phyloP scores from a whole-genome alignment of 768 basidiomycete genomes.

The Trametes cingulata region DNA sequence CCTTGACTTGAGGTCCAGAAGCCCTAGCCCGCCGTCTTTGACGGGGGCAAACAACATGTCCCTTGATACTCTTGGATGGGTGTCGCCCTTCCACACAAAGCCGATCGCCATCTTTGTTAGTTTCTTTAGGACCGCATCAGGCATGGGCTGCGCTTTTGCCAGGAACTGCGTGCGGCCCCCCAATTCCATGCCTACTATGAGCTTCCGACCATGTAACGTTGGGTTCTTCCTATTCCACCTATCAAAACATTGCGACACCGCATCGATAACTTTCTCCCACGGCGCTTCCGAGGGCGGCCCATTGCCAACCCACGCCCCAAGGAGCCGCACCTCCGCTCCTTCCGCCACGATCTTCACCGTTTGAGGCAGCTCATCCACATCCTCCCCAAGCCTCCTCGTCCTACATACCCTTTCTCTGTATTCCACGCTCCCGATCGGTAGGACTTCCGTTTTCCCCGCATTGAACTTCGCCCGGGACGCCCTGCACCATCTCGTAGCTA shows the following conservation, averaged over 20 bases:
- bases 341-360: neutral
- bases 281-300: neutral
- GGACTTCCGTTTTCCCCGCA: slow-evolving; percentile 39
- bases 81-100: slow-evolving; percentile 9
- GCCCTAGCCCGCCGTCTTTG: neutral
- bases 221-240: slow-evolving; percentile 4
- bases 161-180: neutral
- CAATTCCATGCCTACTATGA: slow-evolving; percentile 1
- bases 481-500: slow-evolving; percentile 36
- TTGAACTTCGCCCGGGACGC: slow-evolving; percentile 46
- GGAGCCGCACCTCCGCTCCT: neutral
- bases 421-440: slow-evolving; percentile 34
- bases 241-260: neutral
- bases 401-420: slow-evolving; percentile 14
- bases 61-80: neutral
- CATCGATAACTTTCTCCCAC: neutral
- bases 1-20: neutral
- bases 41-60: neutral
- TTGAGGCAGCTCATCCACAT: neutral
- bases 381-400: neutral
- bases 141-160: slow-evolving; percentile 26
- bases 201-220: neutral
- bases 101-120: neutral
- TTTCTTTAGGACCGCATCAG: neutral
- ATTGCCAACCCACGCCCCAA: slow-evolving; percentile 27